Evolutionary conservation across 1,284 basidiomycete species (phyloP), one percentile per base, ranked within the genome.

Genomic region (Moesziomyces parantarcticus): DNA sequence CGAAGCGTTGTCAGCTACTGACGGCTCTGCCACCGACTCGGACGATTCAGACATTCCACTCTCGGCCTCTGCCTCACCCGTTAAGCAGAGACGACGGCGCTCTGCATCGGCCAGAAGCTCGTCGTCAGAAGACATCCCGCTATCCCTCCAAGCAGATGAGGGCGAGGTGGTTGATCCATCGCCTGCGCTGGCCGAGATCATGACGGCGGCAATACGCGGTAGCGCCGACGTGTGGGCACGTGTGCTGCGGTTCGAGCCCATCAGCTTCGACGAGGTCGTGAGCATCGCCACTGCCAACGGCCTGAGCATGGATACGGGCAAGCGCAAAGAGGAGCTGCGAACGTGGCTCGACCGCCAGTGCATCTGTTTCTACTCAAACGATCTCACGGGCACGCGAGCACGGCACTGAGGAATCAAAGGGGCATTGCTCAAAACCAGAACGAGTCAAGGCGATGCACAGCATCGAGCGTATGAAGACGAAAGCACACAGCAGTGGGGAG

Each of bases 251-350:
- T 74, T 56, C 55, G 71, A 74, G 23, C 71, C 71, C 1, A 63
- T 74, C 44, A 57, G 51, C 51, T 74, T 74, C 23, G 71, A 74
- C 41, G 71, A 74, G 29, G 14, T 74, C 2, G 52, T 74, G 42
- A 69, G 65, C 42, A 50, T 70, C n/a, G 62, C 63, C 3, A 57
- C 58, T 1, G 39, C 54, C 5, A 42, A 32, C 22, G 60, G 57
- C 1, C 21, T 73, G 0, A 22, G 8, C 7, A 65, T 70, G 59
- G 56, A 61, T 9, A 46, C 58, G n/a, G 61, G 49, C 3, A 57
- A 60, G 26, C 29, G 51, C 18, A 72, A 72, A 20, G 69, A 71
- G 7, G 58, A 62, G 51, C n/a, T 74, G 45, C 10, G 62, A 13
- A 57, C 55, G 6, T 74, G 65, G 66, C 25, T 69, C 23, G 71